Percentiles rank a stretch among this genome's conserved stretches.
Evolutionary conservation across 1,284 basidiomycete species (phyloP).

Genomic region (Apiotrichum brassicae): DNA sequence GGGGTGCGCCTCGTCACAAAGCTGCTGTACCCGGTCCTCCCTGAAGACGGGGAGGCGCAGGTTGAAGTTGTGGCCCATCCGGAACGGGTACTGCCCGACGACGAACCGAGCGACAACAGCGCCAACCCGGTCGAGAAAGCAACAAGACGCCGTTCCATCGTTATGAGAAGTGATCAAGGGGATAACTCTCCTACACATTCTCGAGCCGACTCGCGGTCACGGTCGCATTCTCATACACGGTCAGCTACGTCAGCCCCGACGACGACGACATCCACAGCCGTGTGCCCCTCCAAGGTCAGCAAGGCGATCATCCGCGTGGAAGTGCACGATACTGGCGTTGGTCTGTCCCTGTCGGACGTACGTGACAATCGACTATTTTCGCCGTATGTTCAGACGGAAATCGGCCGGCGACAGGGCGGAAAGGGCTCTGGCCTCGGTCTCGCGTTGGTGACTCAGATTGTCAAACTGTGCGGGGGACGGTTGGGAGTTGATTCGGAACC

Average conservation of each 20-base stretch:
- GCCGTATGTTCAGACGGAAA: constrained; percentile 48
- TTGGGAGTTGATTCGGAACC: constrained; percentile 54
- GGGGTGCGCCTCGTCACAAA: constrained; percentile 42
- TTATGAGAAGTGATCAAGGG: no score
- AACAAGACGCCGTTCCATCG: no score
- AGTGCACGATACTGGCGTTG: constrained; percentile 71
- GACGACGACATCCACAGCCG: not conserved
- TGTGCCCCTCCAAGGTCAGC: not conserved
- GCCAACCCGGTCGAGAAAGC: no score
- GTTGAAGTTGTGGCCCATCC: not conserved
- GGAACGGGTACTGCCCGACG: no score
- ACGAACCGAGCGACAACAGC: no score
- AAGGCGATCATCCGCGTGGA: constrained; percentile 64
- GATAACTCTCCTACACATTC: no score
- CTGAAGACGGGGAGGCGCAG: not conserved
- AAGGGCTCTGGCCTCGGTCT: constrained; percentile 81
- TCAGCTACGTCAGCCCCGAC: not conserved
- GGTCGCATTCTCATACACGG: no score
- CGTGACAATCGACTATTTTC: constrained; percentile 50
- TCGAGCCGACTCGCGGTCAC: no score
- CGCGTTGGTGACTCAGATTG: constrained; percentile 81
- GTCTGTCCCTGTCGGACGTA: constrained; percentile 65
- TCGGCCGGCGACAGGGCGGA: constrained; percentile 70
- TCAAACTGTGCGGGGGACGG: constrained; percentile 72
- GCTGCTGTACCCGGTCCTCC: constrained; percentile 31